Evolutionary conservation across 2,329 filamentous ascomycete species (phyloP).

Genomic region (Acrocalymma vagum): DNA sequence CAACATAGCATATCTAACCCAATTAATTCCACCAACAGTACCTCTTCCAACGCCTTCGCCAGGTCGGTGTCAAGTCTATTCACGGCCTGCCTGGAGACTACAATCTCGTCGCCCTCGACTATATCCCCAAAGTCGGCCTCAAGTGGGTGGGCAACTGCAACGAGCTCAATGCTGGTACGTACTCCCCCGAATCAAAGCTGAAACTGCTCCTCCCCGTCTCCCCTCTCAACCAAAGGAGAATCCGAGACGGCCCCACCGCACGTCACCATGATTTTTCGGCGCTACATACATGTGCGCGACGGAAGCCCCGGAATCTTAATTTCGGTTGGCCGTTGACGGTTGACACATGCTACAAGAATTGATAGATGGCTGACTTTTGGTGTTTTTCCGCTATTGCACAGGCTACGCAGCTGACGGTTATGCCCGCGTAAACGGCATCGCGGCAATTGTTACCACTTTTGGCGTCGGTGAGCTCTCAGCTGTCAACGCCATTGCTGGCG

Average conservation of each 20-base stretch:
- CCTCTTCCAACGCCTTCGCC: constrained; percentile 50
- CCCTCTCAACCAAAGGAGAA: constrained; percentile 14
- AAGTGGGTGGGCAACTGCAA: constrained; percentile 70
- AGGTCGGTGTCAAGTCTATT: constrained; percentile 54
- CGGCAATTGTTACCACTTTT: constrained; percentile 57
- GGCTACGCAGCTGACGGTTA: constrained; percentile 59
- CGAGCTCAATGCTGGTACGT: constrained; percentile 65
- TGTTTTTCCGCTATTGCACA: constrained; percentile 14
- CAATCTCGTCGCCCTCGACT: constrained; percentile 63
- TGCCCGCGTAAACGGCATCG: constrained; percentile 55
- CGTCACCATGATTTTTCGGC: too few species aligned
- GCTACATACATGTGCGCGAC: too few species aligned
- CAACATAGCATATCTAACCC: too few species aligned
- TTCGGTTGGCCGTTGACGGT: too few species aligned
- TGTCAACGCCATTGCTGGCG: constrained; percentile 57
- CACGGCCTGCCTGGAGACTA: constrained; percentile 58
- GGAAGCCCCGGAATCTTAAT: too few species aligned
- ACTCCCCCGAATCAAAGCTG: constrained; percentile 4
- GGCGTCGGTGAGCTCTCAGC: constrained; percentile 59
- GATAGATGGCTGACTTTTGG: too few species aligned
- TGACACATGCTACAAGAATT: too few species aligned
- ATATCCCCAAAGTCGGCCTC: constrained; percentile 62
- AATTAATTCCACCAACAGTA: constrained; percentile 32
- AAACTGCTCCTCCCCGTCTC: constrained; percentile 10
- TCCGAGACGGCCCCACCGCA: too few species aligned